Conservation (phyloP, 257 asterid species). For the Salvia hispanica region DNA sequence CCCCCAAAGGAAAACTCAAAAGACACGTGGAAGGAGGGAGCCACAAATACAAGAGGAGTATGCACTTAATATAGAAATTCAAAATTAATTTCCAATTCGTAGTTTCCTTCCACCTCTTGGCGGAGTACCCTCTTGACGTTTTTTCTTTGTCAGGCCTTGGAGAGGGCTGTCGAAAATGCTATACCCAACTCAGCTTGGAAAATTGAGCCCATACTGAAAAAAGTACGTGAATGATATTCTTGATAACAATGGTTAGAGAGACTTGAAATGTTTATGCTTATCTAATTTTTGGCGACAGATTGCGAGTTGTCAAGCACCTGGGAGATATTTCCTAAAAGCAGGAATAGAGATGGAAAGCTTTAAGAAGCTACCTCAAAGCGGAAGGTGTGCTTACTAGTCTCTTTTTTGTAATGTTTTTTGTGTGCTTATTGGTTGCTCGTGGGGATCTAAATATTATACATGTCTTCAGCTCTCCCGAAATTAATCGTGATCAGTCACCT, state of each 20-base stretch:
- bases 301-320: constrained; percentile 78
- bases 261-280: constrained; percentile 24
- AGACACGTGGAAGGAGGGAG: neutral
- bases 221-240: constrained; percentile 48
- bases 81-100: constrained; percentile 13
- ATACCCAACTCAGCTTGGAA: constrained; percentile 66
- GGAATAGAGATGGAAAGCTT: constrained; percentile 61
- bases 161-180: constrained; percentile 83
- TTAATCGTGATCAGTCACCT: constrained; percentile 47
- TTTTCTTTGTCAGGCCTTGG: constrained; percentile 63
- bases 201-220: constrained; percentile 81
- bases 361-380: constrained; percentile 65
- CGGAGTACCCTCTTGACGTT: constrained; percentile 21
- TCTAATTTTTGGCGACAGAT: constrained; percentile 51
- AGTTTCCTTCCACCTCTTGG: constrained; percentile 23
- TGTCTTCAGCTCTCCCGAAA: constrained; percentile 69
- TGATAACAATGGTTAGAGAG: constrained; percentile 21
- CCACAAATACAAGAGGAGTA: constrained; percentile 9
- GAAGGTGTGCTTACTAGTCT: constrained; percentile 57
- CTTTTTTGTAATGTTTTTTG: neutral
- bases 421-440: constrained; percentile 20
- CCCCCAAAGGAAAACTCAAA: neutral
- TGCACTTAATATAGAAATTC: constrained; percentile 19
- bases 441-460: constrained; percentile 29
- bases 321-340: constrained; percentile 77